Evolutionary conservation across 2,329 filamentous ascomycete species (phyloP).

Genomic region (Septoria petroselini): DNA sequence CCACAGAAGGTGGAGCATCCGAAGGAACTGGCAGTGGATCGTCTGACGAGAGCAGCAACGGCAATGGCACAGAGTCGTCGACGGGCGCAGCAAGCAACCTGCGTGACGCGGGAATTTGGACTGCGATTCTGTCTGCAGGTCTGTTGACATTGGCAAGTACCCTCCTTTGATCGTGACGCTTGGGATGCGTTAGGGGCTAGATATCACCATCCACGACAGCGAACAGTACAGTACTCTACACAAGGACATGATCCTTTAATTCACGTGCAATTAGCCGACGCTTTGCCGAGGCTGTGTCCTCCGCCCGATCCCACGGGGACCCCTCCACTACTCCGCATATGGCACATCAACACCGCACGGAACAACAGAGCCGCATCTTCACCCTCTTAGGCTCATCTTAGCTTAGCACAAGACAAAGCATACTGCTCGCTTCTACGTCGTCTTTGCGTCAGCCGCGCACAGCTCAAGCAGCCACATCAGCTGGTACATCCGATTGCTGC

Average conservation of each 20-base stretch:
- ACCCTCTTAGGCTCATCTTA: not conserved
- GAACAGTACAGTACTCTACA: no score
- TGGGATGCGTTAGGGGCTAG: no score
- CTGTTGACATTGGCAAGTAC: not conserved
- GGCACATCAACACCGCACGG: not conserved
- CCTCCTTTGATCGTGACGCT: not conserved
- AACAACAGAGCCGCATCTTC: constrained; percentile 6
- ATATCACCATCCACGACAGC: no score
- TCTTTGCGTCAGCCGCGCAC: not conserved
- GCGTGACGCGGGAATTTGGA: not conserved
- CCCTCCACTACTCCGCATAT: not conserved
- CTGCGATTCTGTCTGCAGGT: not conserved
- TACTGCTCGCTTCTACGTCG: constrained; percentile 2
- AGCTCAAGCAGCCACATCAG: constrained; percentile 2
- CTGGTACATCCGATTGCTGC: not conserved
- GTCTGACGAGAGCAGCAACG: not conserved
- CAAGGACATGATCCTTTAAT: no score
- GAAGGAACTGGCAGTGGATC: constrained; percentile 3
- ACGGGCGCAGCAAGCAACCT: not conserved
- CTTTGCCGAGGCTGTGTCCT: constrained; percentile 8
- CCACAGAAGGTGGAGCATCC: constrained; percentile 7
- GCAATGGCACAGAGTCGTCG: not conserved
- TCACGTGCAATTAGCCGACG: constrained; percentile 10
- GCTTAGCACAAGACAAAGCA: not conserved
- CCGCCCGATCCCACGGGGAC: constrained; percentile 2